Evolutionary conservation across 1,139 yeast genomes (phyloP), one percentile per base, ranked within the genome.

Genomic region (Sugiyamaella pinicola): DNA sequence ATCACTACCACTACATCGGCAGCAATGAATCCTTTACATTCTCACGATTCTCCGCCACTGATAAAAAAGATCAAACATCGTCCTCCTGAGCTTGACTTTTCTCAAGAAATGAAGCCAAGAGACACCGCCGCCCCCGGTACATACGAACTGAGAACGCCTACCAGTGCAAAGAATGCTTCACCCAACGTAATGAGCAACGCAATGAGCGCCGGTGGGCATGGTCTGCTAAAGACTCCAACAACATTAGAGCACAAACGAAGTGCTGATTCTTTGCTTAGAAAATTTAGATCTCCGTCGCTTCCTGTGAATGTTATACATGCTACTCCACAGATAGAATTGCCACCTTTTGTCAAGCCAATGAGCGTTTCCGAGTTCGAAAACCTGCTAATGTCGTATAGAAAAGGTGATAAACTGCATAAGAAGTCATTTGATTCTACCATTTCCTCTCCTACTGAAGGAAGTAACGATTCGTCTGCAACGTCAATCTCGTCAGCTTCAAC

Each of bases 251-350:
- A 35, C 21, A 46, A 46, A 19, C 40, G 42, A 28, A 37, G 43
- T 38, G 49, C 49, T n/a, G 49, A 46, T 18, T 46, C 49, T 8
- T 17, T 46, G 8, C n/a, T 46, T 4, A 4, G 37, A 21, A 42
- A 37, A 19, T 49, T 26, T 21, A 35, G 53, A 31, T 44, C 49
- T 17, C 49, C 53, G 2, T 49, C 53, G 8, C 40, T 49, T 12
- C 53, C 53, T 21, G n/a, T 29, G 4, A 49, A 49, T 18, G 45
- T 38, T 17, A 12, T 37, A 9, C 49, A 49, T 9, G 33, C 37
- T 12, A 26, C 13, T 19, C 53, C 53, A 35, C 29, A 15, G 13
- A 37, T 49, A 26, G 49, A 34, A 19, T 12, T 49, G 18, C 53
- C 53, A 18, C 37, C 53, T 15, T 44, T 24, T 24, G 26, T 49